These are phyloP conservation scores for Lablab purpureus DNA, from an alignment of 306 rosid species.

Conservation along the genomic window DNA sequence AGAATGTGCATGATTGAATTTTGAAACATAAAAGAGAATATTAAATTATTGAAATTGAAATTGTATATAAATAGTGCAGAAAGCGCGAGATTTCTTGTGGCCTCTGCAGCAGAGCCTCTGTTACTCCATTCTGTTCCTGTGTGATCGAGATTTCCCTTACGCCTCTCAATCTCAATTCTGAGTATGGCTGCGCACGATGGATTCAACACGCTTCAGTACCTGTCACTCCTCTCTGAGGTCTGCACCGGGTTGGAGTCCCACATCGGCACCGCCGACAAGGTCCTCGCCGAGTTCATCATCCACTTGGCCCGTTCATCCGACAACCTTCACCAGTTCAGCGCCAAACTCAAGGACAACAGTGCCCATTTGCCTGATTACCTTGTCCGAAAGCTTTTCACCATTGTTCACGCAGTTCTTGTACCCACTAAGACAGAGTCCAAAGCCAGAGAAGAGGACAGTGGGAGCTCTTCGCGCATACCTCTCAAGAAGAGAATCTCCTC, in stretches of 20 bases:
- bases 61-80: too few relatives aligned
- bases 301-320: slow-evolving; percentile 68
- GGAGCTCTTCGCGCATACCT: slow-evolving; percentile 67
- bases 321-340: slow-evolving; percentile 64
- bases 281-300: slow-evolving; percentile 77
- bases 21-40: too few relatives aligned
- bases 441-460: slow-evolving; percentile 61
- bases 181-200: slow-evolving; percentile 44
- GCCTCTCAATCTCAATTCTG: not conserved
- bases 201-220: slow-evolving; percentile 70
- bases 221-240: slow-evolving; percentile 80
- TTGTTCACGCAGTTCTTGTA: slow-evolving; percentile 74
- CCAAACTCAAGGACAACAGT: slow-evolving; percentile 69
- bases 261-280: slow-evolving; percentile 74
- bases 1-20: too few relatives aligned
- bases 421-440: slow-evolving; percentile 63
- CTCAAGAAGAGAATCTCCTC: slow-evolving; percentile 83
- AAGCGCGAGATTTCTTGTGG: too few relatives aligned
- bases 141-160: too few relatives aligned
- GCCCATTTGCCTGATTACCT: slow-evolving; percentile 78
- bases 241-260: slow-evolving; percentile 80
- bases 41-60: too few relatives aligned
- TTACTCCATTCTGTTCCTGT: too few relatives aligned
- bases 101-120: too few relatives aligned
- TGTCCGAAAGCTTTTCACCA: slow-evolving; percentile 64